These are phyloP conservation scores for Verticillium zaregamsianum DNA, from an alignment of 2,329 filamentous ascomycete genomes.

Conservation along the genomic window DNA sequence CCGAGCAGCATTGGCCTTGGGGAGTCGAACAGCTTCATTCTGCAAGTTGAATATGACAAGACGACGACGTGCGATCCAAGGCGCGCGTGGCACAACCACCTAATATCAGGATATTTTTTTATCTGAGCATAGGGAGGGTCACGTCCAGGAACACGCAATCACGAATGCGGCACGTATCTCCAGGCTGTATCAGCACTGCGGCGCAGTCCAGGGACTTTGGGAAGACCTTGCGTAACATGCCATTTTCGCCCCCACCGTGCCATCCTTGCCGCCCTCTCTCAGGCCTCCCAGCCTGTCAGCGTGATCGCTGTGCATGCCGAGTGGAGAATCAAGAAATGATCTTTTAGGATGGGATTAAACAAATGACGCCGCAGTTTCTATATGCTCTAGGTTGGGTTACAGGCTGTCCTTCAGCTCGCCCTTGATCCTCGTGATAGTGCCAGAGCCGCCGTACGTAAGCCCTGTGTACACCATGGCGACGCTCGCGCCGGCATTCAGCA, in stretches of 20 bases:
- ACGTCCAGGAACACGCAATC: too few species aligned
- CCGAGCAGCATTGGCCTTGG: neutral
- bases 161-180: neutral
- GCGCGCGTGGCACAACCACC: too few species aligned
- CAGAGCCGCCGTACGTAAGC: conserved; percentile 59
- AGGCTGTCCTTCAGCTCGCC: conserved; percentile 50
- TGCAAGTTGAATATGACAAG: too few species aligned
- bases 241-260: neutral
- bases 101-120: too few species aligned
- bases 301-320: neutral
- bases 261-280: neutral
- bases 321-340: neutral
- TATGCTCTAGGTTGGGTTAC: conserved; percentile 4
- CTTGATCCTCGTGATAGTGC: conserved; percentile 63
- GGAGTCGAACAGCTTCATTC: too few species aligned
- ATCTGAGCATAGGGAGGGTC: too few species aligned
- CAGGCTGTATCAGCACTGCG: neutral
- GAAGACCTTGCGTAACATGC: neutral
- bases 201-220: neutral
- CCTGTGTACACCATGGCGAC: conserved; percentile 90
- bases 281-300: neutral
- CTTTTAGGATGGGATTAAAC: neutral
- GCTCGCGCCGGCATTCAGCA: conserved; percentile 84
- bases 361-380: neutral
- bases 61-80: too few species aligned